Percentiles rank a stretch among this genome's conserved stretches.
These are phyloP conservation scores for Penicillium expansum DNA, from an alignment of 2,329 filamentous ascomycete species.

Conservation along the genomic window DNA sequence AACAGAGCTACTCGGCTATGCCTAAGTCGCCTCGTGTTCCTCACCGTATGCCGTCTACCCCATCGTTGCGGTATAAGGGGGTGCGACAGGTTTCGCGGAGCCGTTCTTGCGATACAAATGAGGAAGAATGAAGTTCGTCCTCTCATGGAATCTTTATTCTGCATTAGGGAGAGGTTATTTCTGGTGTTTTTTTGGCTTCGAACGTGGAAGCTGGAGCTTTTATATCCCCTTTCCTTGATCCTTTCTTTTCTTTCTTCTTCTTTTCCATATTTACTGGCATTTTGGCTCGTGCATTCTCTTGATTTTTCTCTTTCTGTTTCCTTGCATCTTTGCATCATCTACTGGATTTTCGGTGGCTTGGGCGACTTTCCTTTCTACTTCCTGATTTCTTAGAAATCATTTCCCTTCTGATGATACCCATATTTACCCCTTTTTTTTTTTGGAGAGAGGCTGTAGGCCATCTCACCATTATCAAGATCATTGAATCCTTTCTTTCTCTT, in stretches of 20 bases:
- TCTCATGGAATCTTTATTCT: not conserved
- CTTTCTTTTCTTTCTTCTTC: not conserved
- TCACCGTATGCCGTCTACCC: conserved; percentile 38
- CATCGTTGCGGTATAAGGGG: conserved; percentile 29
- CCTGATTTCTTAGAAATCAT: conserved; percentile 6
- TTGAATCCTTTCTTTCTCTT: not conserved
- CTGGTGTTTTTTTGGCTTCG: not conserved
- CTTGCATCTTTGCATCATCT: conserved; percentile 8
- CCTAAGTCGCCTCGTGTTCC: conserved; percentile 28
- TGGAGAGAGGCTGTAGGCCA: conserved; percentile 8
- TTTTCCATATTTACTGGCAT: not conserved
- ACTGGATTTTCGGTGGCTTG: not conserved
- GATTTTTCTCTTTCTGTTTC: conserved; percentile 10
- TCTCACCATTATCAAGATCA: too few species aligned
- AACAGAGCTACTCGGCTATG: conserved; percentile 22
- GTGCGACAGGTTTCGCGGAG: conserved; percentile 27
- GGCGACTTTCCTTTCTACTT: conserved; percentile 4
- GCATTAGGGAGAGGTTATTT: not conserved
- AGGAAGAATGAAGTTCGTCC: conserved; percentile 15
- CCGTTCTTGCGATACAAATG: conserved; percentile 36
- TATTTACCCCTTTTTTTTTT: conserved; percentile 16
- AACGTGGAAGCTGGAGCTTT: not conserved
- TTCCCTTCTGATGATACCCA: conserved; percentile 33
- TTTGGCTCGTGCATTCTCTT: conserved; percentile 5
- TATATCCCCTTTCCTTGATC: not conserved